Conservation (phyloP, 139 green algal species). For the Chlorella sp. region DNA sequence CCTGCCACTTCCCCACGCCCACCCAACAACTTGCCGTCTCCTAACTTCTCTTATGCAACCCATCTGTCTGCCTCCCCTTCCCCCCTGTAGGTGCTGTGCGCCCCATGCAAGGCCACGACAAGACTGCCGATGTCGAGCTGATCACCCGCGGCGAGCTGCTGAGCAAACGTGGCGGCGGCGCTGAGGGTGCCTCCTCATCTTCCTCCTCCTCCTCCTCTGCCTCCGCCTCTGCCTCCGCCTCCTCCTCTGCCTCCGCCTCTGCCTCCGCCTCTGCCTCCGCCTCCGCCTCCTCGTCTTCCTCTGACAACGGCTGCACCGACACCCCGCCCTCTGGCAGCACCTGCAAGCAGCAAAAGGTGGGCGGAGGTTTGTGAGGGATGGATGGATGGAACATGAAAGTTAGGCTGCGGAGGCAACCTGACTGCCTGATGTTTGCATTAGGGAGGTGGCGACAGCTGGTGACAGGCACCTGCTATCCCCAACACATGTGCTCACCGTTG, state of each 20-base stretch:
- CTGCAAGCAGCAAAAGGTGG: constrained; percentile 28
- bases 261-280: neutral
- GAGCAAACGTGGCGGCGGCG: neutral
- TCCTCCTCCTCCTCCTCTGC: constrained; percentile 13
- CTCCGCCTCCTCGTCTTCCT: too few relatives aligned
- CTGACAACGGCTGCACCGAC: constrained; percentile 32
- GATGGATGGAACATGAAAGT: neutral
- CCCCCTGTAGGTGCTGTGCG: constrained; percentile 13
- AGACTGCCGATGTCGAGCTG: neutral
- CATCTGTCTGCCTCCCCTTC: neutral
- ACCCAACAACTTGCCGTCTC: too few relatives aligned
- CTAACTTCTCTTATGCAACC: too few relatives aligned
- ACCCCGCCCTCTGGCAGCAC: neutral
- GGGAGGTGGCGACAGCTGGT: too few relatives aligned
- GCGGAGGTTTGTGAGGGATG: neutral
- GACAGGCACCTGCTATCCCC: too few relatives aligned
- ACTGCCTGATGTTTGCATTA: too few relatives aligned
- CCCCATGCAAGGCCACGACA: neutral
- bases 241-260: constrained; percentile 9
- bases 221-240: neutral
- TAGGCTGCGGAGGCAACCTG: neutral
- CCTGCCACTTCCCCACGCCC: too few relatives aligned
- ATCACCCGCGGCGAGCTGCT: neutral
- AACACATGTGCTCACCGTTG: neutral
- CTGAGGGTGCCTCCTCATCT: neutral